Percentiles rank a stretch among this genome's conserved stretches.
phyloP scores from a whole-genome alignment of 2,329 filamentous ascomycete species.

The Ophiocordyceps polyrhachis-furcata region DNA sequence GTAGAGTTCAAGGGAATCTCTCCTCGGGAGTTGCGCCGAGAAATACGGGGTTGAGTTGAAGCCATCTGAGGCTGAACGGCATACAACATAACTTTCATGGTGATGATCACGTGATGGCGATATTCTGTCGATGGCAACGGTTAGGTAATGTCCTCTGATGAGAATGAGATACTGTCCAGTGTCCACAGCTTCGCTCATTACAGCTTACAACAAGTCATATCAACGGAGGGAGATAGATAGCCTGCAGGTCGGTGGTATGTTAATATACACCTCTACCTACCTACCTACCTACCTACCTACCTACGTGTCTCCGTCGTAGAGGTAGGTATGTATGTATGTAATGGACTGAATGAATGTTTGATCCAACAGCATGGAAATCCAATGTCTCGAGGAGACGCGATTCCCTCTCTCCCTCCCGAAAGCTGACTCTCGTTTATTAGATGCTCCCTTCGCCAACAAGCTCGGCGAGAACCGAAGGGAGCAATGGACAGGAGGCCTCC shows the following conservation, averaged over 20 bases:
- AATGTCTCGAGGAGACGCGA: neutral
- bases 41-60: neutral
- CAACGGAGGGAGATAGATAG: too few species aligned
- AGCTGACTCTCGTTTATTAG: neutral
- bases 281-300: too few species aligned
- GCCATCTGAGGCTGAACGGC: neutral
- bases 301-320: too few species aligned
- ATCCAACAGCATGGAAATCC: neutral
- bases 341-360: too few species aligned
- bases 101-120: neutral
- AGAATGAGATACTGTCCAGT: too few species aligned
- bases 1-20: neutral
- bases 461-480: neutral
- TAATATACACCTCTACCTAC: too few species aligned
- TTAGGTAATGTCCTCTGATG: too few species aligned
- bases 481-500: neutral
- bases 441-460: neutral
- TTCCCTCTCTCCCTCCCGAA: neutral
- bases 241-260: too few species aligned
- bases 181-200: too few species aligned
- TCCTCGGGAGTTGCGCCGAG: neutral
- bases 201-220: too few species aligned
- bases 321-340: too few species aligned
- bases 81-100: neutral
- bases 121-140: neutral